Evolutionary conservation across 2,329 filamentous ascomycete species (phyloP).

Genomic region (Pseudophaeomoniella oleicola): DNA sequence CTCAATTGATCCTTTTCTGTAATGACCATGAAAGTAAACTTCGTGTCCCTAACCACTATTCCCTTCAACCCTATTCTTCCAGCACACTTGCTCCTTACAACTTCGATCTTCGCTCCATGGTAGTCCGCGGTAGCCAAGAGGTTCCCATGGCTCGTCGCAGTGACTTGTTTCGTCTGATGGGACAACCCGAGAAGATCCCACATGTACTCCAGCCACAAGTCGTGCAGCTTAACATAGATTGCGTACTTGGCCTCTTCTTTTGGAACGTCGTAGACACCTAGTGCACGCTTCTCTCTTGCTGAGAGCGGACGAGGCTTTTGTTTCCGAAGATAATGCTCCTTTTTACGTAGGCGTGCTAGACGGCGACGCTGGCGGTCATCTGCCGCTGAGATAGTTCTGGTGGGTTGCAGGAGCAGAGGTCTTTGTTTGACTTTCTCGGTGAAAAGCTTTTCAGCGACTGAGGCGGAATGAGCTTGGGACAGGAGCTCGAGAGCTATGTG

Average conservation of each 20-base stretch:
- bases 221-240: constrained; percentile 63
- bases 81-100: constrained; percentile 67
- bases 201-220: constrained; percentile 74
- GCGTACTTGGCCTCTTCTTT: constrained; percentile 54
- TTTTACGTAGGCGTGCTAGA: constrained; percentile 30
- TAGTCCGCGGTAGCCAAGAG: constrained; percentile 78
- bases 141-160: constrained; percentile 35
- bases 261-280: constrained; percentile 62
- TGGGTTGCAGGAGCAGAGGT: constrained; percentile 54
- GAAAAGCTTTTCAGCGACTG: neutral
- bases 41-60: constrained; percentile 79
- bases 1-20: constrained; percentile 58
- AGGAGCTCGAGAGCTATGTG: neutral
- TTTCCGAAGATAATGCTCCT: constrained; percentile 29
- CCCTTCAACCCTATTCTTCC: constrained; percentile 71
- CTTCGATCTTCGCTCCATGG: constrained; percentile 71
- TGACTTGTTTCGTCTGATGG: constrained; percentile 27
- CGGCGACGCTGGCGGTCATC: constrained; percentile 39
- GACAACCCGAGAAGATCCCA: constrained; percentile 60
- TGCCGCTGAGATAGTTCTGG: constrained; percentile 44
- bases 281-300: constrained; percentile 58
- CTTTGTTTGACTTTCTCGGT: constrained; percentile 51
- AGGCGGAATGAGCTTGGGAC: neutral
- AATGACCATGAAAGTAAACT: constrained; percentile 73
- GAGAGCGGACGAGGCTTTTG: constrained; percentile 57